Conservation (phyloP, 2,329 filamentous ascomycete species). For the Plectosphaerella sp. region DNA sequence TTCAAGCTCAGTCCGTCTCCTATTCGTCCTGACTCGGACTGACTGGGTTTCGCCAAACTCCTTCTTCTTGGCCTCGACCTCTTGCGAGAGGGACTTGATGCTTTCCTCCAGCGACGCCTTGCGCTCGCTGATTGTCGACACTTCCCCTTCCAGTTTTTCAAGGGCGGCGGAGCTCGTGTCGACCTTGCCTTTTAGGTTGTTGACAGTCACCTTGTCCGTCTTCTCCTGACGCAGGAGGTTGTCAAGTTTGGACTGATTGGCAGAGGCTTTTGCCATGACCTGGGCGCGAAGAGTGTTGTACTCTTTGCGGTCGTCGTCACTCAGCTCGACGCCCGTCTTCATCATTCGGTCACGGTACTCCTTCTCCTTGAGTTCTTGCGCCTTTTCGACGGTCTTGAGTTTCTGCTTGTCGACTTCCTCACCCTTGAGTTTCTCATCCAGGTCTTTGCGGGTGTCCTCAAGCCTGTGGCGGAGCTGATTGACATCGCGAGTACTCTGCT, state of each 20-base stretch:
- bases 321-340: slow-evolving; percentile 82
- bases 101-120: slow-evolving; percentile 57
- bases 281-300: slow-evolving; percentile 82
- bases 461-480: slow-evolving; percentile 65
- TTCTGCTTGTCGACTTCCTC: slow-evolving; percentile 77
- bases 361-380: slow-evolving; percentile 80
- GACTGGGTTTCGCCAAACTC: slow-evolving; percentile 83
- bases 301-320: slow-evolving; percentile 80
- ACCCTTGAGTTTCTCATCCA: slow-evolving; percentile 63
- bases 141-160: slow-evolving; percentile 69
- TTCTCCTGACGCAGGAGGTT: slow-evolving; percentile 85
- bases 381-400: slow-evolving; percentile 80
- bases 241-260: slow-evolving; percentile 77
- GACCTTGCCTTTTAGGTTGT: slow-evolving; percentile 83
- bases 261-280: slow-evolving; percentile 76
- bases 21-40: slow-evolving; percentile 74
- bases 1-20: slow-evolving; percentile 82
- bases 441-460: slow-evolving; percentile 68
- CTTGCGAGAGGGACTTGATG: slow-evolving; percentile 64
- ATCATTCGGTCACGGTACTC: slow-evolving; percentile 82
- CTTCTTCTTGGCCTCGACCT: slow-evolving; percentile 87
- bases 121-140: slow-evolving; percentile 64
- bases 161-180: slow-evolving; percentile 71
- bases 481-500: slow-evolving; percentile 68
- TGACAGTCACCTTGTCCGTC: slow-evolving; percentile 86